Conservation (phyloP, 1,139 yeast genomes). For the Suhomyces ambrosiae region DNA sequence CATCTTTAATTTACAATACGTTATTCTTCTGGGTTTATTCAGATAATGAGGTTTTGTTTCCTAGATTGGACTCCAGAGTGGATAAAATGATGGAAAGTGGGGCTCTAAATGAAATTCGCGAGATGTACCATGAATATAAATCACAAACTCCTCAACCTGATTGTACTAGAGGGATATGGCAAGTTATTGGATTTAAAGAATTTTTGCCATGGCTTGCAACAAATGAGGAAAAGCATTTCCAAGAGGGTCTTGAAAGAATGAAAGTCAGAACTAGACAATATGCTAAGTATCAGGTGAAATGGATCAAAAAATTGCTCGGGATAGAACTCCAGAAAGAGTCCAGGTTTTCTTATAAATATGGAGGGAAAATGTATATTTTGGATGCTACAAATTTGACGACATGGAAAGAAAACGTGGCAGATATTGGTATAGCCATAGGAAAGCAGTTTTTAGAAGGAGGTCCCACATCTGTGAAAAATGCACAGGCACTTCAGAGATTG, state of each 20-base stretch:
- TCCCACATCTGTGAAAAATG: conserved; percentile 24
- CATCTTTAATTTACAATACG: conserved; percentile 63
- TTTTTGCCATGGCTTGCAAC: conserved; percentile 74
- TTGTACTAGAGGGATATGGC: conserved; percentile 82
- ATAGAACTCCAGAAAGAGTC: conserved; percentile 60
- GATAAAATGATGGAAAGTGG: conserved; percentile 77
- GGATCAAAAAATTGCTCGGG: conserved; percentile 77
- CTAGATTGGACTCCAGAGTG: conserved; percentile 74
- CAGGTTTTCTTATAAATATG: conserved; percentile 51
- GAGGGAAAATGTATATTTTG: conserved; percentile 66
- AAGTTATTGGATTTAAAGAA: conserved; percentile 94
- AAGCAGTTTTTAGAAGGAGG: conserved; percentile 34
- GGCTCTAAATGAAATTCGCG: conserved; percentile 68
- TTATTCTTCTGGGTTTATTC: conserved; percentile 85
- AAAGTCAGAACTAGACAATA: conserved; percentile 82
- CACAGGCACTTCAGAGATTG: conserved; percentile 50
- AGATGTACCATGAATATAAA: conserved; percentile 51
- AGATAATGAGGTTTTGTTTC: conserved; percentile 58
- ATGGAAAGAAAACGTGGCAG: conserved; percentile 62
- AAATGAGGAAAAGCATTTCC: conserved; percentile 28
- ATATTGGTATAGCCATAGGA: conserved; percentile 57
- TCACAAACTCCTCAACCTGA: conserved; percentile 41
- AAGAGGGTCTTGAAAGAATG: conserved; percentile 69
- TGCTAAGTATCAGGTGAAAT: conserved; percentile 87
- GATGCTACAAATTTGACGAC: conserved; percentile 71